Evolutionary conservation across 2,329 filamentous ascomycete genomes (phyloP).

Genomic region (Aspergillus sp.): DNA sequence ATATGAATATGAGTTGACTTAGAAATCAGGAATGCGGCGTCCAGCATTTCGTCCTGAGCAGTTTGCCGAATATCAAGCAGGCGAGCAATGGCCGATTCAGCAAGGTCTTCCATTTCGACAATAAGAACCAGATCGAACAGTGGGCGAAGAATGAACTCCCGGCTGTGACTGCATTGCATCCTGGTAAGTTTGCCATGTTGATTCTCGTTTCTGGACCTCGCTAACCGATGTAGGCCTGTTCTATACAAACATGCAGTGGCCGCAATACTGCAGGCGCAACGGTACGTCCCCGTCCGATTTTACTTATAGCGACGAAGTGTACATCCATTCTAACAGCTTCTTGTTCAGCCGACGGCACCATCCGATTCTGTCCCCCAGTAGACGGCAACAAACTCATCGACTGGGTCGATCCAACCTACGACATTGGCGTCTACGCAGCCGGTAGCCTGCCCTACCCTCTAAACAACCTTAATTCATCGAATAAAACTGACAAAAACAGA

Average conservation of each 20-base stretch:
- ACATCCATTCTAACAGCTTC: not conserved
- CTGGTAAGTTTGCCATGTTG: not conserved
- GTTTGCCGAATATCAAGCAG: conserved; percentile 16
- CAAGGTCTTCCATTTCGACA: not conserved
- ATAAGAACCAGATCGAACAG: not conserved
- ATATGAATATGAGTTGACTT: too few species aligned
- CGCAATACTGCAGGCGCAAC: not conserved
- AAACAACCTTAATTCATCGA: too few species aligned
- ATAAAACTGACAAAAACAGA: too few species aligned
- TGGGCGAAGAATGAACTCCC: not conserved
- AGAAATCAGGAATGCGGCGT: not conserved
- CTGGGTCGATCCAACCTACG: conserved; percentile 19
- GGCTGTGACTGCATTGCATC: not conserved
- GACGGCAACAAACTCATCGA: conserved; percentile 11
- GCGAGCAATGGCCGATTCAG: conserved; percentile 5
- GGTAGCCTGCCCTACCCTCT: conserved; percentile 12
- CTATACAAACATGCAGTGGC: not conserved
- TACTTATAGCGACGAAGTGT: not conserved
- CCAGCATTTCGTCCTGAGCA: conserved; percentile 20
- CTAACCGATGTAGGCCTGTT: not conserved
- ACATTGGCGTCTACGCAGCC: conserved; percentile 20
- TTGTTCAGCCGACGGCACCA: conserved; percentile 7
- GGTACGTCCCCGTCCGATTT: too few species aligned
- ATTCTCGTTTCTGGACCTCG: not conserved
- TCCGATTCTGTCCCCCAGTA: conserved; percentile 17